Percentiles rank a stretch among this genome's conserved stretches.
phyloP scores from a whole-genome alignment of 805 yeast genomes.

The Candida quercuum region DNA sequence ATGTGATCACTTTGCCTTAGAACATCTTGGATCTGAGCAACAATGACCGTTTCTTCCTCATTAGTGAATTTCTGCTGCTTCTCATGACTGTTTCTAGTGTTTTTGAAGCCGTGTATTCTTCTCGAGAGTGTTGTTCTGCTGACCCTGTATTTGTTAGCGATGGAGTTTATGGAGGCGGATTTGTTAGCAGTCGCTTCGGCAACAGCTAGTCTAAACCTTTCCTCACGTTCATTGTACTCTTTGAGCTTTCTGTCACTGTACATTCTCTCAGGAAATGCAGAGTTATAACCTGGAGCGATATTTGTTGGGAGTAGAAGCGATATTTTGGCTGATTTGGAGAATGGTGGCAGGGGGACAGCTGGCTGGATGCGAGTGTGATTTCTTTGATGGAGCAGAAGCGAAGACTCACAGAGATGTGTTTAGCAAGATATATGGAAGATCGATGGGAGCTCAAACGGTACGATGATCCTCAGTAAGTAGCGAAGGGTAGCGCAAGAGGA shows the following conservation, averaged over 20 bases:
- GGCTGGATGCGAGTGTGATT: too few species aligned
- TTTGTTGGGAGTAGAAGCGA: not conserved
- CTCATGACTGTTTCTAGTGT: conserved; percentile 24
- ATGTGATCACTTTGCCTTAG: conserved; percentile 17
- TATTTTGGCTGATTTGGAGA: too few species aligned
- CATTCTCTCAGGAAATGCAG: conserved; percentile 7
- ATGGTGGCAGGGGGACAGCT: too few species aligned
- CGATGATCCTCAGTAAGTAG: too few species aligned
- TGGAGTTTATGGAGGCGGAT: conserved; percentile 23
- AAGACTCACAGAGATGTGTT: not conserved
- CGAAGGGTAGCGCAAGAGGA: too few species aligned
- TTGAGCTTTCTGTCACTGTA: conserved; percentile 24
- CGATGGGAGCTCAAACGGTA: too few species aligned
- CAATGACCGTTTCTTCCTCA: conserved; percentile 21
- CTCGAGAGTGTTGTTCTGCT: conserved; percentile 23
- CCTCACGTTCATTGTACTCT: conserved; percentile 25
- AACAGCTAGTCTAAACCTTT: conserved; percentile 23
- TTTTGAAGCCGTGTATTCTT: conserved; percentile 25
- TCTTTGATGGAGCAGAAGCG: too few species aligned
- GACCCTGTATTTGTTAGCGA: conserved; percentile 24
- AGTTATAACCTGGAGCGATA: conserved; percentile 1
- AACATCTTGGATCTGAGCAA: conserved; percentile 15
- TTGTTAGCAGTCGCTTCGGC: conserved; percentile 23
- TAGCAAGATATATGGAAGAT: too few species aligned
- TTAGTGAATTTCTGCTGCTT: conserved; percentile 26